phyloP scores from a whole-genome alignment of 768 basidiomycete species.

The Lentinula detonsa region DNA sequence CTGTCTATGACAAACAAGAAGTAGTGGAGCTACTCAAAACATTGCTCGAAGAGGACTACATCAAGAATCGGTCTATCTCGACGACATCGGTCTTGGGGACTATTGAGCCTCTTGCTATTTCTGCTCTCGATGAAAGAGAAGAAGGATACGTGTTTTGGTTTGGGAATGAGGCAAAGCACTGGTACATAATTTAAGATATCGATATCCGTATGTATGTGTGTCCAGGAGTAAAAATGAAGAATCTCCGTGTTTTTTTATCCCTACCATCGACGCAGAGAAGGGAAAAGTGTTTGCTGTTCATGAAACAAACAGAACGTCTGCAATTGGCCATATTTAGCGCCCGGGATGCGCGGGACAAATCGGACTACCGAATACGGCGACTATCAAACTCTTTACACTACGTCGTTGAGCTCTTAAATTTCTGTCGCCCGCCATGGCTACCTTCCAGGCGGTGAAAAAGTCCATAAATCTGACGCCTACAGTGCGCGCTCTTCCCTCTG shows the following conservation, averaged over 20 bases:
- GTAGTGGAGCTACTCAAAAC: slow-evolving; percentile 53
- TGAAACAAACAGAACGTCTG: slow-evolving; percentile 33
- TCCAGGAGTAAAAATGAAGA: no score
- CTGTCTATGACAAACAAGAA: slow-evolving; percentile 74
- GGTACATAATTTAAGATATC: slow-evolving; percentile 53
- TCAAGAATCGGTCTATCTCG: slow-evolving; percentile 27
- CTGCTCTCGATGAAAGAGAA: slow-evolving; percentile 45
- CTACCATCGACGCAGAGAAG: no score
- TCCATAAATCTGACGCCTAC: slow-evolving; percentile 79
- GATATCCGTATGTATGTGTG: neutral
- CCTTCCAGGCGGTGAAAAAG: slow-evolving; percentile 73
- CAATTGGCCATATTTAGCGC: neutral
- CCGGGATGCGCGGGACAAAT: neutral
- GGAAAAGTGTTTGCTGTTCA: neutral
- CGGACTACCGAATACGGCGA: neutral
- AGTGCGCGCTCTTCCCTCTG: slow-evolving; percentile 70
- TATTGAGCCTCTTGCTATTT: slow-evolving; percentile 15
- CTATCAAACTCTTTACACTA: neutral
- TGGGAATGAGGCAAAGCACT: slow-evolving; percentile 44
- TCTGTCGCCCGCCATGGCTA: slow-evolving; percentile 41
- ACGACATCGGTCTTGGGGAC: slow-evolving; percentile 9
- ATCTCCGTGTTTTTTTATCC: no score
- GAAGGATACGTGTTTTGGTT: slow-evolving; percentile 53
- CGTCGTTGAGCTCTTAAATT: neutral
- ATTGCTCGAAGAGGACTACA: slow-evolving; percentile 45